Conservation (phyloP, 2,329 filamentous ascomycete genomes). For the Pyrenophora graminea region DNA sequence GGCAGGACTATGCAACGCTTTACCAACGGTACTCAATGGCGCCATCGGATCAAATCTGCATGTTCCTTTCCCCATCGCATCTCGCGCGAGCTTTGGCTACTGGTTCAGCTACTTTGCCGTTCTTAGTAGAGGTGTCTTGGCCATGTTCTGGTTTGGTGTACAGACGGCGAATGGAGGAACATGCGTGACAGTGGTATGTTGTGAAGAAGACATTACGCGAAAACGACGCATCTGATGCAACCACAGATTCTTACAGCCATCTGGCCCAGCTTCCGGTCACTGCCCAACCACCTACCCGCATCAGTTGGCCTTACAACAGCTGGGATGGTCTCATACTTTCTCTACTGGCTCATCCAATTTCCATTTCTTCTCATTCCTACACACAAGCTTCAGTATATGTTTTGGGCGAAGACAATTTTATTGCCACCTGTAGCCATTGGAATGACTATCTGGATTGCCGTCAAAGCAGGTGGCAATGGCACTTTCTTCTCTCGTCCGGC, state of each 20-base stretch:
- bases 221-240: not conserved
- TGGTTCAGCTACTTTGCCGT: slow-evolving; percentile 19
- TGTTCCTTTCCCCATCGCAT: slow-evolving; percentile 17
- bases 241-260: slow-evolving; percentile 14
- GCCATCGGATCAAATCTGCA: slow-evolving; percentile 18
- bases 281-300: slow-evolving; percentile 52
- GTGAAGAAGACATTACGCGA: not conserved
- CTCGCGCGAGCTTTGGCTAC: slow-evolving; percentile 17
- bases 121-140: slow-evolving; percentile 14
- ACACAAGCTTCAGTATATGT: slow-evolving; percentile 22
- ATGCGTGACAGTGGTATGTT: slow-evolving; percentile 12
- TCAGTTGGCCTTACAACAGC: slow-evolving; percentile 43
- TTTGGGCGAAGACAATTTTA: slow-evolving; percentile 12
- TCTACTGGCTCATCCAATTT: slow-evolving; percentile 24
- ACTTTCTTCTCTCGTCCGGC: slow-evolving; percentile 12
- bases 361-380: slow-evolving; percentile 26
- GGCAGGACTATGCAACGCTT: slow-evolving; percentile 22
- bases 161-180: slow-evolving; percentile 17
- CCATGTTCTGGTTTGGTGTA: slow-evolving; percentile 21
- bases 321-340: slow-evolving; percentile 33
- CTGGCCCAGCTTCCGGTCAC: slow-evolving; percentile 22
- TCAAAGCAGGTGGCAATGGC: slow-evolving; percentile 22
- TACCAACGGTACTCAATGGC: slow-evolving; percentile 27
- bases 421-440: slow-evolving; percentile 11
- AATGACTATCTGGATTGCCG: slow-evolving; percentile 15